Base-by-base conservation (phyloP, 257 asterid genomes). In the Penstemon davidsonii region DNA sequence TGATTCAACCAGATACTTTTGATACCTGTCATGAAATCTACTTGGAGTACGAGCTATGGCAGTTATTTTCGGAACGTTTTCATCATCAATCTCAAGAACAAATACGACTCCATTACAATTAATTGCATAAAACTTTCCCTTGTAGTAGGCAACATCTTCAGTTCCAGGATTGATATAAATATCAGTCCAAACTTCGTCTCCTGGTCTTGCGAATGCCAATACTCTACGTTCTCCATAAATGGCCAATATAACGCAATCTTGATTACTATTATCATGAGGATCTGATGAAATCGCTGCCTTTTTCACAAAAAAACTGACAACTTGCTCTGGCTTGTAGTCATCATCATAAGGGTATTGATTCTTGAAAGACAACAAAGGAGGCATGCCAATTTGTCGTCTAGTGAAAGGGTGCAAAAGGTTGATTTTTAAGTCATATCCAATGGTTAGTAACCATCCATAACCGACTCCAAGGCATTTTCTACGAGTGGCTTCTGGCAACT, bases 151-250 rank as follows among this genome's bases (percentile, higher is more conserved):
- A 56, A 56, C 61, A 56, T 56, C 61, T 2, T 18, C 1, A 33
- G 7, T 10, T 37, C 36, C 6, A 41, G 61, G n/a, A 3, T 9
- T 5, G 2, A 56, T 9, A 13, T 18, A 0, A 5, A 2, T 3
- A 15, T 15, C 6, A 33, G 60, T 55, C 60, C 60, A 55, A 8
- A 3, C 61, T 56, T 56, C 40, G 42, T 56, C 61, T 56, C 61
- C 61, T 11, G 37, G 15, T 56, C 33, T 33, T 6, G 42, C 40
- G 36, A 56, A 56, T 39, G 61, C 40, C 36, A 56, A 33, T 7
- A 25, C 33, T 25, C 33, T 25, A 25, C 2, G 33, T 25, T 25
- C 33, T 19, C 1, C 33, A 33, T 33, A 56, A 3, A 33, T 33
- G 40, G 37, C 61, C 10, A 56, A 6, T 56, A 56, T 9, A 4